Conservation (phyloP, 73 alveolate genomes). For the Uronychia binucleata region DNA sequence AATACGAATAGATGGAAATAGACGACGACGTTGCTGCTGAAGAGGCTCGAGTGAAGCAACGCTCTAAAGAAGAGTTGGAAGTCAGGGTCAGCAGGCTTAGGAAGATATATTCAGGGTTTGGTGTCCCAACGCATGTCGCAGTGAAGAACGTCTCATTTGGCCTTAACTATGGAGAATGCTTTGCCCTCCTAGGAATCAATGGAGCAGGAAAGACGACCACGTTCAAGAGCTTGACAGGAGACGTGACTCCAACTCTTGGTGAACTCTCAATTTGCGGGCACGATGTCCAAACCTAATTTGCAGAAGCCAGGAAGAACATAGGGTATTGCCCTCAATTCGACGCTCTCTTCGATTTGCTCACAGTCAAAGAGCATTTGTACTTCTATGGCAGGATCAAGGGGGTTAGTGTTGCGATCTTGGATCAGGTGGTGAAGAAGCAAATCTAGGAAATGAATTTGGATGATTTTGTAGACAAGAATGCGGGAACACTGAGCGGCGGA, state of each 20-base stretch:
- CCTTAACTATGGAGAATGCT: conserved; percentile 96
- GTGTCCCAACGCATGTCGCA: conserved; percentile 62
- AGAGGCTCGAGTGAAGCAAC: conserved; percentile 24
- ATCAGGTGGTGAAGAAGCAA: conserved; percentile 49
- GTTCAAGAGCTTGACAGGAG: conserved; percentile 84
- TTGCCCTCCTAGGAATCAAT: conserved; percentile 96
- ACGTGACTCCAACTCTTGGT: conserved; percentile 72
- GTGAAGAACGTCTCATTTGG: conserved; percentile 88
- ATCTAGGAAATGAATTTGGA: conserved; percentile 70
- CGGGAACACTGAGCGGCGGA: conserved; percentile 89
- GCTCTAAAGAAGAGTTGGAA: conserved; percentile 24
- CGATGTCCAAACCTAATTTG: conserved; percentile 34
- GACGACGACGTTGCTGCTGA: conserved; percentile 53
- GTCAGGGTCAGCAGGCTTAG: conserved; percentile 66
- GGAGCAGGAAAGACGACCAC: conserved; percentile 99
- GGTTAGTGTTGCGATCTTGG: conserved; percentile 28
- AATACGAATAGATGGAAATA: no score
- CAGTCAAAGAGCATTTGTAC: conserved; percentile 81
- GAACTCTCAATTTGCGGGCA: conserved; percentile 58
- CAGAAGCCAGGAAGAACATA: conserved; percentile 66
- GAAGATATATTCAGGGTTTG: conserved; percentile 52
- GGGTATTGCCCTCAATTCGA: conserved; percentile 94
- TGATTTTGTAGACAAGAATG: conserved; percentile 67
- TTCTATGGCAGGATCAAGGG: conserved; percentile 82
- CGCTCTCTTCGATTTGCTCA: conserved; percentile 78